Evolutionary conservation across 768 basidiomycete genomes (phyloP).

Genomic region (Rhizopogon vesiculosus): DNA sequence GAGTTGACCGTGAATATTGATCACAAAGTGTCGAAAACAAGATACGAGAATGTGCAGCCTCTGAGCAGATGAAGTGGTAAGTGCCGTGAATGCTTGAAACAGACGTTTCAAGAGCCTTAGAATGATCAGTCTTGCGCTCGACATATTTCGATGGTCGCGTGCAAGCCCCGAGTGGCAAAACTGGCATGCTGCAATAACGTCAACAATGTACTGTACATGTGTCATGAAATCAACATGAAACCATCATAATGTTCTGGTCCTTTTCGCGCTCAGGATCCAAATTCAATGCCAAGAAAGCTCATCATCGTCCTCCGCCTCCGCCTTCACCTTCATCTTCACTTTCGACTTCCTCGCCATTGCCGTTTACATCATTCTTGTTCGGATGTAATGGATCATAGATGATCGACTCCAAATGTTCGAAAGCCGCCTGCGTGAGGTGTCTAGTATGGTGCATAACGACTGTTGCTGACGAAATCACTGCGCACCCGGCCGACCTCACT

Average conservation of each 20-base stretch:
- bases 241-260: too few relatives aligned
- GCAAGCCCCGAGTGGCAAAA: too few relatives aligned
- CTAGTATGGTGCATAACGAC: conserved; percentile 86
- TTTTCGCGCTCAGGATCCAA: not conserved
- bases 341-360: conserved; percentile 9
- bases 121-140: not conserved
- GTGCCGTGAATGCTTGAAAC: not conserved
- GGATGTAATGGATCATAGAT: conserved; percentile 48
- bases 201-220: too few relatives aligned
- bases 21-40: not conserved
- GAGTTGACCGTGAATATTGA: not conserved
- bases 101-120: not conserved
- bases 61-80: not conserved
- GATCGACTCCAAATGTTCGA: conserved; percentile 80
- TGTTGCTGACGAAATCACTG: conserved; percentile 77
- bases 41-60: not conserved
- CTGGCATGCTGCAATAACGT: too few relatives aligned
- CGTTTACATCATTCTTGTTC: conserved; percentile 11
- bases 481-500: conserved; percentile 91
- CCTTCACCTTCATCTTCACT: not conserved
- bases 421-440: conserved; percentile 60
- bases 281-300: not conserved
- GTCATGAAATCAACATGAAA: too few relatives aligned
- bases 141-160: not conserved
- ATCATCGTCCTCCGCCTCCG: not conserved